phyloP scores from a whole-genome alignment of 2,329 filamentous ascomycete species.

The Cladosporium velox region DNA sequence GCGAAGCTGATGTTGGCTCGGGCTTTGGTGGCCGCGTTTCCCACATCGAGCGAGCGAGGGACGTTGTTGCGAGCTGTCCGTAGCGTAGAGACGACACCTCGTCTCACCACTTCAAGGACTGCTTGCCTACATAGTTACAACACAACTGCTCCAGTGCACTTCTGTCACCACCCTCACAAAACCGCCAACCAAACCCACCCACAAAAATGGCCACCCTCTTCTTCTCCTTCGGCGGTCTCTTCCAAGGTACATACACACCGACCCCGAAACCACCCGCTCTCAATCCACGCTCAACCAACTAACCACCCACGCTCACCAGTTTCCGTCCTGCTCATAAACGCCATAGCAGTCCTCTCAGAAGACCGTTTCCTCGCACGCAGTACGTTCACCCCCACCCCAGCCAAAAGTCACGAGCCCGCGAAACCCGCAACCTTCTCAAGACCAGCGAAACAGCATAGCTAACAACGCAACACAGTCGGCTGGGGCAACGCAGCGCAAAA shows the following conservation, averaged over 20 bases:
- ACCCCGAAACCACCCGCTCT: no score
- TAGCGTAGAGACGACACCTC: constrained; percentile 1
- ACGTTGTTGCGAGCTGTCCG: not conserved
- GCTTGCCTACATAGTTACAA: constrained; percentile 11
- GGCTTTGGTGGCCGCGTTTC: constrained; percentile 6
- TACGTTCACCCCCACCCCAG: constrained; percentile 46
- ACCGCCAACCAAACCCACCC: not conserved
- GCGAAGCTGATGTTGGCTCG: constrained; percentile 3
- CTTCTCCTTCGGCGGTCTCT: constrained; percentile 68
- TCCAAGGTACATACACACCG: constrained; percentile 61
- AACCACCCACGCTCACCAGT: constrained; percentile 51
- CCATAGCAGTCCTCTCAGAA: constrained; percentile 90
- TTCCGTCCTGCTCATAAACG: constrained; percentile 85
- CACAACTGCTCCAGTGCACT: not conserved
- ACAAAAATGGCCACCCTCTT: constrained; percentile 53
- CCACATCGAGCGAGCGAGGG: not conserved
- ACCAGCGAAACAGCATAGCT: constrained; percentile 1
- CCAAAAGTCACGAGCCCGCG: not conserved
- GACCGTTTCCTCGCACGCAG: constrained; percentile 86
- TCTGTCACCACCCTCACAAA: not conserved
- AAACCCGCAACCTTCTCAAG: not conserved
- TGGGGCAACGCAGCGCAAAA: constrained; percentile 61
- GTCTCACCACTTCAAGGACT: constrained; percentile 10
- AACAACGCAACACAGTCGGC: constrained; percentile 61
- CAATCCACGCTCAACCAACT: constrained; percentile 10